Percentiles rank a stretch among this genome's conserved stretches.
Evolutionary conservation across 2,329 filamentous ascomycete genomes (phyloP).

Genomic region (Thelonectria blattea): DNA sequence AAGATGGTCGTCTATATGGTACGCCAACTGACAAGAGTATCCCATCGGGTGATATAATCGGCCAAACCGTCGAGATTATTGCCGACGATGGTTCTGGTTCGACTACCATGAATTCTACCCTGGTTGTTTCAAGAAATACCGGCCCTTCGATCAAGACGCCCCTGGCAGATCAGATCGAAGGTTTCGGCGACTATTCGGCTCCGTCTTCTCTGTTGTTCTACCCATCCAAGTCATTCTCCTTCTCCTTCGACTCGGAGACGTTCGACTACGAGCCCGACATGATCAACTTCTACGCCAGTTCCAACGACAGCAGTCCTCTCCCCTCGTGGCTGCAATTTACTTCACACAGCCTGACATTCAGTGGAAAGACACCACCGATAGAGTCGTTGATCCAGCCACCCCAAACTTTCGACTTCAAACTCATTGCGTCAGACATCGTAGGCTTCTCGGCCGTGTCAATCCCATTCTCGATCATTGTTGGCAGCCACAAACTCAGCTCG

Average conservation of each 20-base stretch:
- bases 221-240: conserved; percentile 59
- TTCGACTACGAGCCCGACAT: conserved; percentile 63
- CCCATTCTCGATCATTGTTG: conserved; percentile 74
- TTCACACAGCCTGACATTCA: conserved; percentile 66
- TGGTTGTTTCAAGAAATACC: conserved; percentile 69
- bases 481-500: conserved; percentile 72
- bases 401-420: conserved; percentile 72
- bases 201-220: conserved; percentile 64
- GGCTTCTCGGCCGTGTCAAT: conserved; percentile 74
- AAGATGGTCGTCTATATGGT: conserved; percentile 70
- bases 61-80: conserved; percentile 67
- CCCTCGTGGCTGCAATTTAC: conserved; percentile 88
- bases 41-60: conserved; percentile 58
- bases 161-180: conserved; percentile 62
- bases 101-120: conserved; percentile 67
- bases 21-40: conserved; percentile 65
- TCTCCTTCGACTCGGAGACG: conserved; percentile 61
- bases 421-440: conserved; percentile 80
- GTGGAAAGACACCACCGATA: conserved; percentile 71
- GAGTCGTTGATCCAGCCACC: conserved; percentile 69
- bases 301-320: conserved; percentile 78
- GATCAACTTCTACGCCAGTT: conserved; percentile 78
- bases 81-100: conserved; percentile 72
- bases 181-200: conserved; percentile 64
- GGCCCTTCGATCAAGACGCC: conserved; percentile 62